A percentile compares a stretch with the other conserved stretches of the same genome.
Evolutionary conservation across 441 rosid species (phyloP).

Genomic region (Theobroma grandiflorum): DNA sequence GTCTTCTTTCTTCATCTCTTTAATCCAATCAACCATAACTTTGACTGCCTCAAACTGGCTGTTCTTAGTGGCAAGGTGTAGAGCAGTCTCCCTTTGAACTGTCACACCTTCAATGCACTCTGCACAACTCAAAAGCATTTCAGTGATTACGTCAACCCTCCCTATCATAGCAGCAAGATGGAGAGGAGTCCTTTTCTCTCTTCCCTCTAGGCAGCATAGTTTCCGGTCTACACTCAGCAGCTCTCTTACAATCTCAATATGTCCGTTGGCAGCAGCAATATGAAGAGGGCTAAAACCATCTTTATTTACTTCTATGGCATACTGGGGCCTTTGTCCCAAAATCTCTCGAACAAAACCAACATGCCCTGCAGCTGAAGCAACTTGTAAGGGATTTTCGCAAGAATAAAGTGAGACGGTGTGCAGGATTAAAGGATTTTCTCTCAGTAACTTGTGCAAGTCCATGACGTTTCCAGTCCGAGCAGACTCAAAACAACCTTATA

Average conservation of each 20-base stretch:
- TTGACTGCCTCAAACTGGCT: conserved; percentile 7
- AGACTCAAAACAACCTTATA: conserved; percentile 31
- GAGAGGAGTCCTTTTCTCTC: conserved; percentile 17
- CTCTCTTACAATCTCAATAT: background rate
- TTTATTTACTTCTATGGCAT: conserved; percentile 11
- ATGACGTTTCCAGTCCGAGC: conserved; percentile 34
- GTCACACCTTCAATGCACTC: conserved; percentile 11
- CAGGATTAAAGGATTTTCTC: conserved; percentile 35
- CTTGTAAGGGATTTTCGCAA: conserved; percentile 29
- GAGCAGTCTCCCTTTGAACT: conserved; percentile 26
- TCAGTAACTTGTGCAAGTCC: conserved; percentile 25
- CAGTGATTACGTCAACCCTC: conserved; percentile 1
- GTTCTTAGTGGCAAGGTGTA: conserved; percentile 28
- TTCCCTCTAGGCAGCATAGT: background rate
- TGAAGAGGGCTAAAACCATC: conserved; percentile 29
- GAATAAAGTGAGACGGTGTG: conserved; percentile 8
- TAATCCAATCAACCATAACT: conserved; percentile 14
- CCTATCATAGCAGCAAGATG: conserved; percentile 28
- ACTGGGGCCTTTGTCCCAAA: conserved; percentile 13
- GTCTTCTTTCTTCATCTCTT: background rate
- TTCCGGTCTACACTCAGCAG: background rate
- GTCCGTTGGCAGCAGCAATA: conserved; percentile 21
- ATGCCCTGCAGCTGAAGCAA: conserved; percentile 29
- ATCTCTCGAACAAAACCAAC: conserved; percentile 21
- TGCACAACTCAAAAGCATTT: conserved; percentile 19